Base-by-base conservation (phyloP, 2,329 filamentous ascomycete genomes). In the Stagonosporopsis cucurbitacearum region DNA sequence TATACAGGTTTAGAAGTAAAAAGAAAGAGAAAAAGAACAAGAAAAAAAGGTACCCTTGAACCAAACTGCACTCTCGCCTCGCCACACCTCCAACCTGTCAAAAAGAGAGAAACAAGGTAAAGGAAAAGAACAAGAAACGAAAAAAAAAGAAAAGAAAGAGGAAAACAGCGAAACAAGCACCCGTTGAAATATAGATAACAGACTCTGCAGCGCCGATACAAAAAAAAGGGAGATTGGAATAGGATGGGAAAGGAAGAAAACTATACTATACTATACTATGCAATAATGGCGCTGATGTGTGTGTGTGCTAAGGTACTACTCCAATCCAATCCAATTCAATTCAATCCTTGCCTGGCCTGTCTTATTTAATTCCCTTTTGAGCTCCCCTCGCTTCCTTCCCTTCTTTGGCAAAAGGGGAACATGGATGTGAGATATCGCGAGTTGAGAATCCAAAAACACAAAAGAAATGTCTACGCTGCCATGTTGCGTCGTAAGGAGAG, bases 1-100 rank as follows among this genome's bases (percentile, higher is more conserved):
- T 70, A 70, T 64, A 69, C 65, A 68, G 58, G 52, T 32, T 53
- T 8, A 20, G 20, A 20, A 20, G 5, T 23, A 12, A 23, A 12
- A 7, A 7, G 37, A 23, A 48, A 41, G 25, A 19, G 25, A 56
- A 51, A 58, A 62, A 57, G 46, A n/a, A 37, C 20, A 11, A 30
- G 41, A 57, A 43, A 12, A 37, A 26, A 11, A 30, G 41, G 50
- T 40, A 32, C 46, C 40, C 15, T 22, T 55, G 35, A 44, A n/a
- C n/a, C n/a, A n/a, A n/a, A n/a, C n/a, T n/a, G n/a, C n/a, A n/a
- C n/a, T n/a, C n/a, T n/a, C n/a, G n/a, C n/a, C n/a, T n/a, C n/a
- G n/a, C n/a, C n/a, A n/a, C n/a, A n/a, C n/a, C n/a, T n/a, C n/a
- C n/a, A n/a, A n/a, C n/a, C n/a, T n/a, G n/a, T n/a, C n/a, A n/a